These are phyloP conservation scores for Nephelium lappaceum DNA, from an alignment of 345 rosid species.

Conservation along the genomic window DNA sequence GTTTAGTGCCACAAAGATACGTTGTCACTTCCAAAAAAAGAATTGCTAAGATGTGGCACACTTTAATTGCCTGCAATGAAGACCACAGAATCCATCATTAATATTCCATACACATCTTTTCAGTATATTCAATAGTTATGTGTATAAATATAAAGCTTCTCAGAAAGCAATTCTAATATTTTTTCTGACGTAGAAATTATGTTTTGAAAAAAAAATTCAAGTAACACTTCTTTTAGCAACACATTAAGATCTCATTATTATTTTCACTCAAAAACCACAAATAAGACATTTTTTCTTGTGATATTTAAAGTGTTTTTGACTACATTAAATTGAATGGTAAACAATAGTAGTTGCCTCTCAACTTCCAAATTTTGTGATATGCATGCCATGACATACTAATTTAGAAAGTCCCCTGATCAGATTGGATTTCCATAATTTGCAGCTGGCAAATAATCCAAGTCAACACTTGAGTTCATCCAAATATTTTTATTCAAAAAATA, in stretches of 20 bases:
- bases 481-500: not conserved
- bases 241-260: too few species aligned
- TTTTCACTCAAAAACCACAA: too few species aligned
- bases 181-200: too few species aligned
- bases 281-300: too few species aligned
- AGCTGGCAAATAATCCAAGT: not conserved
- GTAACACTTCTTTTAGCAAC: too few species aligned
- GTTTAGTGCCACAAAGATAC: not conserved
- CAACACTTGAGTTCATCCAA: not conserved
- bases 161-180: too few species aligned
- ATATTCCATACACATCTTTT: not conserved
- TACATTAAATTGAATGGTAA: not conserved
- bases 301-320: too few species aligned
- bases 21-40: not conserved
- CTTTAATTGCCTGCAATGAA: not conserved
- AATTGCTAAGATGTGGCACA: not conserved
- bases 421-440: not conserved
- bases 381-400: not conserved
- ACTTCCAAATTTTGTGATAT: not conserved
- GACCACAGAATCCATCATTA: not conserved
- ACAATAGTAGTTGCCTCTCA: not conserved
- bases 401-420: not conserved
- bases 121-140: not conserved
- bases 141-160: too few species aligned
- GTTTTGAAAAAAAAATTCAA: too few species aligned